Conservation (phyloP, 148 eudicot species). For the Diospyros lotus region DNA sequence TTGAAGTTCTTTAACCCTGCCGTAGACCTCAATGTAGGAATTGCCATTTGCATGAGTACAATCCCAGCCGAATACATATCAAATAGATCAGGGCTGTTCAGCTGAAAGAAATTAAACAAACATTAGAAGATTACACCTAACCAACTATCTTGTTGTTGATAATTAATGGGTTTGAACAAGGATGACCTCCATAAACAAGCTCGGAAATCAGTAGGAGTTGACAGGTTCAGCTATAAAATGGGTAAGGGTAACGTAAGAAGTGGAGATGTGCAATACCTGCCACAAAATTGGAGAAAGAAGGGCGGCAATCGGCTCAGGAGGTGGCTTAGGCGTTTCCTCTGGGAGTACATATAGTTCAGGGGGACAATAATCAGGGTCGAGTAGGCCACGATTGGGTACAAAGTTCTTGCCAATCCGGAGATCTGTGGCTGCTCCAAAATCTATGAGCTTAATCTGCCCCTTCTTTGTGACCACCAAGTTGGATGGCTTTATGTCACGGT, state of each 20-base stretch:
- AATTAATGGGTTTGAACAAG: no score
- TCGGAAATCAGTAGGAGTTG: not conserved
- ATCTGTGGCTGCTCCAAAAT: constrained; percentile 97
- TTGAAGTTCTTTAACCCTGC: constrained; percentile 86
- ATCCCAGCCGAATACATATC: constrained; percentile 97
- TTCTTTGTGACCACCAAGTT: constrained; percentile 91
- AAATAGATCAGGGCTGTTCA: constrained; percentile 90
- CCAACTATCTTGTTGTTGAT: no score
- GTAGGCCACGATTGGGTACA: constrained; percentile 69
- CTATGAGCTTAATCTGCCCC: constrained; percentile 87
- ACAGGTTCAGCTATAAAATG: not conserved
- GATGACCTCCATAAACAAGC: no score
- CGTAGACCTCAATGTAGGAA: constrained; percentile 72
- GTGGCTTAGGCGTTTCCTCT: constrained; percentile 94
- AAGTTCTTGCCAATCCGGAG: constrained; percentile 90
- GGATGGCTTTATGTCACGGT: constrained; percentile 93
- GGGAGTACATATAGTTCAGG: constrained; percentile 93
- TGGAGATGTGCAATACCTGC: constrained; percentile 50
- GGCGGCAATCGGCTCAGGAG: constrained; percentile 97
- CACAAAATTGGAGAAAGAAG: constrained; percentile 82
- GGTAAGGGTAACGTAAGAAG: not conserved
- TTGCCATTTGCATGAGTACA: constrained; percentile 88
- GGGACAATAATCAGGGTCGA: constrained; percentile 95
- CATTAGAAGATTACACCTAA: no score
- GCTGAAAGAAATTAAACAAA: constrained; percentile 42